phyloP scores from a whole-genome alignment of 352 stramenopile species.

The Peronospora tabacina region DNA sequence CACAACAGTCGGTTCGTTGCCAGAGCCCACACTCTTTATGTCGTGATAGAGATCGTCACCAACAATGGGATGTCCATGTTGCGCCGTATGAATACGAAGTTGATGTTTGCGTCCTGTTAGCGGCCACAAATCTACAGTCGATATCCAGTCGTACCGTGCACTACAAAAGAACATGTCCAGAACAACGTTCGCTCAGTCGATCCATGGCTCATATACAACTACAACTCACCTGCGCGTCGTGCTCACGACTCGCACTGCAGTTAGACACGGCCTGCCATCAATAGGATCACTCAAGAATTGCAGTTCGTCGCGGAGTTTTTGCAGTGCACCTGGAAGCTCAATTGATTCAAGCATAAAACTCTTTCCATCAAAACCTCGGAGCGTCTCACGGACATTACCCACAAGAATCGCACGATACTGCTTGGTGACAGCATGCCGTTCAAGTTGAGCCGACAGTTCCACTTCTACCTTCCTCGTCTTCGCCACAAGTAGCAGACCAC shows the following conservation, averaged over 20 bases:
- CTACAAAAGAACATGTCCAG: constrained; percentile 7
- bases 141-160: constrained; percentile 48
- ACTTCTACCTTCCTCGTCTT: constrained; percentile 46
- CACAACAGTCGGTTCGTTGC: constrained; percentile 25
- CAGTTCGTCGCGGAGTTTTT: constrained; percentile 19
- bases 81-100: constrained; percentile 53
- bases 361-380: background rate
- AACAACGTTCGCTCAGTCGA: background rate
- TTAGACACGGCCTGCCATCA: constrained; percentile 25
- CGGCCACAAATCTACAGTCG: constrained; percentile 59
- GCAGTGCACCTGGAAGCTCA: constrained; percentile 14
- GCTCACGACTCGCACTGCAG: constrained; percentile 28
- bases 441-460: constrained; percentile 37
- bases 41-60: constrained; percentile 60
- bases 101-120: constrained; percentile 66
- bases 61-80: constrained; percentile 49
- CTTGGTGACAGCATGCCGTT: constrained; percentile 38
- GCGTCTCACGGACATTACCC: constrained; percentile 14
- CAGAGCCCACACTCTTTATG: background rate
- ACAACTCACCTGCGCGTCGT: constrained; percentile 28
- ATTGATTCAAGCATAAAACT: background rate
- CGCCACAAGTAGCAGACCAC: constrained; percentile 49
- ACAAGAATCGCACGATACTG: constrained; percentile 51
- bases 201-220: background rate
- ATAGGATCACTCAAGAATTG: constrained; percentile 20